Evolutionary conservation across 2,329 filamentous ascomycete species (phyloP), one percentile per base, ranked within the genome.

Genomic region (Talaromyces verruculosus): DNA sequence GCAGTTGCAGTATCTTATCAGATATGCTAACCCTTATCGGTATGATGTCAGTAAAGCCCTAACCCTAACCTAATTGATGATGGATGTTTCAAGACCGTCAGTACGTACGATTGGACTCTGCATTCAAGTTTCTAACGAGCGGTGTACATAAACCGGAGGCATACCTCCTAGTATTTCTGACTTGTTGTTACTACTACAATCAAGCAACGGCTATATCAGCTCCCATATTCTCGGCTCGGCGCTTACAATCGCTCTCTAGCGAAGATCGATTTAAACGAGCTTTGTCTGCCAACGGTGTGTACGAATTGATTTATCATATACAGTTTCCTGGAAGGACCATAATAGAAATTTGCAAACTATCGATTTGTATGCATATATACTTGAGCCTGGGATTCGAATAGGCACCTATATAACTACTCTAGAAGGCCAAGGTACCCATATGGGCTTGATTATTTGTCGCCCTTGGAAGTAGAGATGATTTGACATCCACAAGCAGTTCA

Each of bases 1-100:
- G 51, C 60, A 66, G 53, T 30, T 43, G 49, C 28, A 30, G 28
- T 53, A 33, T 28, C 51, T 59, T 59, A 59, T 64, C 62, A 19
- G 61, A 30, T 37, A 30, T 7, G 55, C 5, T 28, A 49, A 28
- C 37, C 37, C 37, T 53, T 30, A 51, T 62, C 41, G 25, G 17
- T 8, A 51, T 55, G 37, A 45, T 53, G 47, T 63, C 37, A 33
- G 17, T 53, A 13, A 3, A 58, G 15, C n/a, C n/a, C n/a, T 58
- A 60, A 39, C 15, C 57, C 35, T 45, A 30, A 22, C 57, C 35
- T 45, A 30, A 22, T 17, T 28, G 5, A 49, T 33, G 11, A n/a
- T 11, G 35, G 6, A 35, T 5, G 13, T n/a, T 19, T 17, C 17
- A 1, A 30, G 13, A 41, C 13, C 5, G 39, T n/a, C 17, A 7